Conservation (phyloP, 2,329 filamentous ascomycete species). For the Tolypocladium inflatum region DNA sequence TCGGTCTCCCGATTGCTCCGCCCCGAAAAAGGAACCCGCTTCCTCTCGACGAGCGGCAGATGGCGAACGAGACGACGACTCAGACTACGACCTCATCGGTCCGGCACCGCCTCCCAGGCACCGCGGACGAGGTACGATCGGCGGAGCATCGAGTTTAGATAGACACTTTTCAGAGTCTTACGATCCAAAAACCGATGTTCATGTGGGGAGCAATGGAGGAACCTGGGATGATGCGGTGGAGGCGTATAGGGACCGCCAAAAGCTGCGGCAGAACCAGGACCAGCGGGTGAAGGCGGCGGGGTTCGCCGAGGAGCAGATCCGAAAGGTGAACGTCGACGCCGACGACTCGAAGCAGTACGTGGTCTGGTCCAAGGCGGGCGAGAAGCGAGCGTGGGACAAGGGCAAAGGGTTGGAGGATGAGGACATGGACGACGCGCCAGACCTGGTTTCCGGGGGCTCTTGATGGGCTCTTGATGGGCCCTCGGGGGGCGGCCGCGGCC, state of each 20-base stretch:
- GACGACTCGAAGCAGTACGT: slow-evolving; percentile 56
- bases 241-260: slow-evolving; percentile 67
- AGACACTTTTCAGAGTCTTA: slow-evolving; percentile 64
- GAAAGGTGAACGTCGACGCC: slow-evolving; percentile 45
- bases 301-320: slow-evolving; percentile 66
- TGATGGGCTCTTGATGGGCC: slow-evolving; percentile 4
- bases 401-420: slow-evolving; percentile 31
- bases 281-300: slow-evolving; percentile 68
- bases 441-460: slow-evolving; percentile 6
- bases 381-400: slow-evolving; percentile 52
- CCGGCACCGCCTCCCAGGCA: slow-evolving; percentile 48
- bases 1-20: slow-evolving; percentile 13
- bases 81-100: slow-evolving; percentile 71
- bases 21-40: background rate
- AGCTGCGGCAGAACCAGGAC: slow-evolving; percentile 66
- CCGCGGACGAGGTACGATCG: slow-evolving; percentile 61
- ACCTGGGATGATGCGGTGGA: slow-evolving; percentile 78
- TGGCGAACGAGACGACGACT: slow-evolving; percentile 23
- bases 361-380: slow-evolving; percentile 60
- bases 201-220: slow-evolving; percentile 36
- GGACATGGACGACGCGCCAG: background rate
- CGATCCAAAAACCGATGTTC: slow-evolving; percentile 46
- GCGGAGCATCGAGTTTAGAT: slow-evolving; percentile 61
- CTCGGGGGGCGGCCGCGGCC: background rate
- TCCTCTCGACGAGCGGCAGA: background rate